Evolutionary conservation across 495 filamentous ascomycete genomes (phyloP), one percentile per base, ranked within the genome.

Genomic region (Lichina pygmaea): DNA sequence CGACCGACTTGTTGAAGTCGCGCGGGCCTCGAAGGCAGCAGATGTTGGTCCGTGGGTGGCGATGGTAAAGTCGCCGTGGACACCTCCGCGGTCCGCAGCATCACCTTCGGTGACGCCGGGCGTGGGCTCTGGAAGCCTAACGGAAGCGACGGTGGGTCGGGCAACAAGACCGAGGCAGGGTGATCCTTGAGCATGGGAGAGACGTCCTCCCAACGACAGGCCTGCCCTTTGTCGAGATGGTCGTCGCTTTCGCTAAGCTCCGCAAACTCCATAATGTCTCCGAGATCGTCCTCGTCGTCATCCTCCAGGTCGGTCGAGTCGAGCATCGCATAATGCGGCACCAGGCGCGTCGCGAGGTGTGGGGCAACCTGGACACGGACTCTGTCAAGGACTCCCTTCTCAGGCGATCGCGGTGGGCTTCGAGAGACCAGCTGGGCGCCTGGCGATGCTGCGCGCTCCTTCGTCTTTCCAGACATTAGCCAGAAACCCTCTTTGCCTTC

Each of bases 341-440:
- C 55, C 17, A 65, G 63, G 13, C 68, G 63, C 41, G 50, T 55
- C 30, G 55, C 55, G 15, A 55, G 49, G 8, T 59, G 47, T 8
- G 58, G 54, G n/a, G 65, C 50, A 45, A 49, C 38, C 44, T 39
- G 36, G 13, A 39, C 36, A 5, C 2, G 36, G 36, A 39, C 11
- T 15, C 3, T 15, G 11, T 39, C 13, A 39, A 39, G 11, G 24
- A 24, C 24, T 4, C 62, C 54, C 10, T 64, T 48, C 17, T 55
- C 55, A 12, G 70, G 62, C 12, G 76, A 67, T 17, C 61, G 66
- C 17, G 77, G 71, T 2, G 72, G 72, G 49, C 75, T 69, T 47
- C 83, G 74, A 51, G 91, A 92, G 49, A 92, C 70, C 52, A 81
- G 85, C 83, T 83, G 92, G 52, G 75, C 79, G 46, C 68, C 62